Conservation (phyloP, 202 grass and related monocot genomes). For the Sporobolus alterniflorus region DNA sequence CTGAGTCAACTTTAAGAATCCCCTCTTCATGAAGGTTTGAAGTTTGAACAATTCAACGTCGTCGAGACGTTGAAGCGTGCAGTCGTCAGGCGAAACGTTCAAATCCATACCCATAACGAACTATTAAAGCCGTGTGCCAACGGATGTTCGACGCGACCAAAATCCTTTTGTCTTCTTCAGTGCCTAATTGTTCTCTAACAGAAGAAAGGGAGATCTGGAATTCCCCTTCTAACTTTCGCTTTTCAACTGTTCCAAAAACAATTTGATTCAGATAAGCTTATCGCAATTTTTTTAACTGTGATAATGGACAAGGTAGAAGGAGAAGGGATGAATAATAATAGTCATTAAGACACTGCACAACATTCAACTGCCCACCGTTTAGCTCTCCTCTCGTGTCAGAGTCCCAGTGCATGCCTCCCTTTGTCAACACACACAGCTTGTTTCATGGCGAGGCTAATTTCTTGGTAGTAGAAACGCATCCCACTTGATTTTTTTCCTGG, state of each 20-base stretch:
- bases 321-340: constrained; percentile 1
- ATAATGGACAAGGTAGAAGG: background rate
- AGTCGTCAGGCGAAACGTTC: background rate
- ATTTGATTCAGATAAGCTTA: background rate
- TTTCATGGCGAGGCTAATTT: background rate
- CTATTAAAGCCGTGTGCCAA: constrained; percentile 41
- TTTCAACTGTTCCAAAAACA: constrained; percentile 17
- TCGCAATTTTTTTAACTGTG: background rate
- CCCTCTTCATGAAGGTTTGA: background rate
- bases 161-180: constrained; percentile 1
- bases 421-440: background rate
- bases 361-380: background rate
- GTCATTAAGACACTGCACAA: background rate
- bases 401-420: background rate
- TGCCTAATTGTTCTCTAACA: background rate
- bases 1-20: constrained; percentile 30
- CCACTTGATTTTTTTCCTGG: too few species aligned
- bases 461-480: too few species aligned
- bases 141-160: constrained; percentile 16
- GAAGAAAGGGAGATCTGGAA: background rate
- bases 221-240: constrained; percentile 2
- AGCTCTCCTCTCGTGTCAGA: background rate
- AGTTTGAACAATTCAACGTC: background rate
- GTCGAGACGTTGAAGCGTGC: background rate
- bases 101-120: background rate